These are phyloP conservation scores for Polysphondylium violaceum DNA, from an alignment of 78 protist species.

Conservation along the genomic window DNA sequence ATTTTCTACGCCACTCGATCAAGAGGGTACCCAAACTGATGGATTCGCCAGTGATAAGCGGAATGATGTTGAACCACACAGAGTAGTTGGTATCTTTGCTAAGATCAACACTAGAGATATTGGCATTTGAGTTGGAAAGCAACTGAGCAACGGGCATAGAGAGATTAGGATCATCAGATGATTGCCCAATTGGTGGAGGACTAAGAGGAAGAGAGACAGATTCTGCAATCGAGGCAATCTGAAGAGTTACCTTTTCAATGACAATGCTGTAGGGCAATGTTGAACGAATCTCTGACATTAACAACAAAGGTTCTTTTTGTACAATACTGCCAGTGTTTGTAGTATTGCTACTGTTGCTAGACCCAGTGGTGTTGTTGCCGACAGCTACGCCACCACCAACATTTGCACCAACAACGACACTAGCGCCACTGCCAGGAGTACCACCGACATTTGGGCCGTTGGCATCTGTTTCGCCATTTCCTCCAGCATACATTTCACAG, in stretches of 20 bases:
- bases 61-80: slow-evolving; percentile 59
- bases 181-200: neutral
- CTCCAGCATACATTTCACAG: slow-evolving; percentile 44
- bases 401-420: neutral
- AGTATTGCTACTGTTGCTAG: too few species aligned
- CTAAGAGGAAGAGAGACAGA: neutral
- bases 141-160: slow-evolving; percentile 36
- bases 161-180: neutral
- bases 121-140: slow-evolving; percentile 3
- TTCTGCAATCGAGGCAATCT: slow-evolving; percentile 28
- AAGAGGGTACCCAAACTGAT: slow-evolving; percentile 29
- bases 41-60: slow-evolving; percentile 53
- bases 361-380: too few species aligned
- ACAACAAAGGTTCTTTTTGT: slow-evolving; percentile 27
- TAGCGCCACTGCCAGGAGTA: too few species aligned
- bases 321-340: too few species aligned
- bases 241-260: slow-evolving; percentile 18
- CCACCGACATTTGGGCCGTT: too few species aligned
- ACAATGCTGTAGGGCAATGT: slow-evolving; percentile 30
- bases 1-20: slow-evolving; percentile 37
- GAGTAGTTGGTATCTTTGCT: slow-evolving; percentile 35
- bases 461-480: too few species aligned
- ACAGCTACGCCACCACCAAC: neutral
- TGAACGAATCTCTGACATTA: slow-evolving; percentile 20
- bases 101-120: neutral